A percentile compares a stretch with the other conserved stretches of the same genome.
phyloP scores from a whole-genome alignment of 2,329 filamentous ascomycete species.

The Ceratocystiopsis brevicomis region DNA sequence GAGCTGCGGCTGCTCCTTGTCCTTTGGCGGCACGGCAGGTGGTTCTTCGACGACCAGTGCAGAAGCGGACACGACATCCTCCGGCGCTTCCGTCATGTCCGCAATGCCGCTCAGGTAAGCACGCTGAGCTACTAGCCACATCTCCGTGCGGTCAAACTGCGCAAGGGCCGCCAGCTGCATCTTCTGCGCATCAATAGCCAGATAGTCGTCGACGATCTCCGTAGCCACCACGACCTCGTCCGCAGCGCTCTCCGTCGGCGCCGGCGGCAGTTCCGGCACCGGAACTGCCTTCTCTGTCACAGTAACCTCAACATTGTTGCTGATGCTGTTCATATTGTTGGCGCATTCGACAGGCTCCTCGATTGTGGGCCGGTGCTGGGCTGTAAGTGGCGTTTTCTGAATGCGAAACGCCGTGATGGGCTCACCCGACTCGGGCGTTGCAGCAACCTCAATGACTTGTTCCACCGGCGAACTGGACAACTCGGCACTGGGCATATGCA shows the following conservation, averaged over 20 bases:
- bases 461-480: constrained; percentile 35
- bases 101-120: constrained; percentile 53
- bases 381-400: constrained; percentile 20
- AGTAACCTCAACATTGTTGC: constrained; percentile 12
- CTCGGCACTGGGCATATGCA: constrained; percentile 18
- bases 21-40: constrained; percentile 8
- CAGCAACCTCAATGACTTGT: constrained; percentile 44
- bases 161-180: constrained; percentile 49
- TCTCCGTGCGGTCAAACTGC: constrained; percentile 68
- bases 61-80: constrained; percentile 6
- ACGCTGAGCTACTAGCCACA: constrained; percentile 72
- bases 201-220: constrained; percentile 51
- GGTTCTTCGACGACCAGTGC: constrained; percentile 13
- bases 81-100: constrained; percentile 24
- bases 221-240: constrained; percentile 41
- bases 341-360: constrained; percentile 8
- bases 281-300: constrained; percentile 22
- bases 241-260: constrained; percentile 22
- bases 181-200: constrained; percentile 55
- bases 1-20: constrained; percentile 12
- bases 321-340: neutral
- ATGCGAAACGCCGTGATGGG: constrained; percentile 40
- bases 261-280: constrained; percentile 8
- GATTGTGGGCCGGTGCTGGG: constrained; percentile 11
- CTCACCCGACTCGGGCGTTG: constrained; percentile 29